Conservation (phyloP, 257 asterid genomes). For the Mitragyna speciosa region DNA sequence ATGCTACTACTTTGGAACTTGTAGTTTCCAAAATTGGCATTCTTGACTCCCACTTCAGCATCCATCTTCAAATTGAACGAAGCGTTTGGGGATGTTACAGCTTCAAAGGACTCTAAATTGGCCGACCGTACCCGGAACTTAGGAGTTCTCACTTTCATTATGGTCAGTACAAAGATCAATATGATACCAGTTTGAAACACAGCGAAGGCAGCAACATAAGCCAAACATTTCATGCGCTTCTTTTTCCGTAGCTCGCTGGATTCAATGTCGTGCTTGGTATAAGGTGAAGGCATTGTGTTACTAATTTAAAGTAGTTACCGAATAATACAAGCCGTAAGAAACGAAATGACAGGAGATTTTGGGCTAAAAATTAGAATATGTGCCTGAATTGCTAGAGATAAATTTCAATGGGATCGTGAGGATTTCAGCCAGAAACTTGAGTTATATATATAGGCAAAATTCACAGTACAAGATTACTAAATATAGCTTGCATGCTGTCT, state of each 20-base stretch:
- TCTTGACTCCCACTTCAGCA: constrained; percentile 32
- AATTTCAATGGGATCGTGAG: not conserved
- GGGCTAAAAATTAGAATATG: not conserved
- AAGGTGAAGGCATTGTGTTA: not conserved
- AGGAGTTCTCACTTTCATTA: constrained; percentile 41
- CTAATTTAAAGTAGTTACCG: not conserved
- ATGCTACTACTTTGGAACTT: constrained; percentile 29
- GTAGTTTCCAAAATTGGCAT: constrained; percentile 47
- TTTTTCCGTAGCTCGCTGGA: constrained; percentile 27
- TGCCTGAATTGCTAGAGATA: not conserved
- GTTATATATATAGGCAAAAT: constrained; percentile 5
- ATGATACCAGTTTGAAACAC: constrained; percentile 37
- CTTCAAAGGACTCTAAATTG: constrained; percentile 4
- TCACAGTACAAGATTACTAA: not conserved
- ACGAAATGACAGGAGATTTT: not conserved
- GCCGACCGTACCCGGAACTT: constrained; percentile 30
- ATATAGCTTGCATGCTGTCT: not conserved
- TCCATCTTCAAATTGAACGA: constrained; percentile 29
- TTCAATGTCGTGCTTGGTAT: constrained; percentile 7
- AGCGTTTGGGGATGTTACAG: constrained; percentile 12
- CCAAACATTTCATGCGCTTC: constrained; percentile 38
- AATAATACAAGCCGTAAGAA: not conserved
- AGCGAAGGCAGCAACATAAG: constrained; percentile 30
- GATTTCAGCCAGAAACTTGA: not conserved
- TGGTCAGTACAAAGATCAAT: constrained; percentile 24